Percentiles rank a stretch among this genome's conserved stretches.
Evolutionary conservation across 1,139 yeast genomes (phyloP).

Genomic region (Pichia sp.): DNA sequence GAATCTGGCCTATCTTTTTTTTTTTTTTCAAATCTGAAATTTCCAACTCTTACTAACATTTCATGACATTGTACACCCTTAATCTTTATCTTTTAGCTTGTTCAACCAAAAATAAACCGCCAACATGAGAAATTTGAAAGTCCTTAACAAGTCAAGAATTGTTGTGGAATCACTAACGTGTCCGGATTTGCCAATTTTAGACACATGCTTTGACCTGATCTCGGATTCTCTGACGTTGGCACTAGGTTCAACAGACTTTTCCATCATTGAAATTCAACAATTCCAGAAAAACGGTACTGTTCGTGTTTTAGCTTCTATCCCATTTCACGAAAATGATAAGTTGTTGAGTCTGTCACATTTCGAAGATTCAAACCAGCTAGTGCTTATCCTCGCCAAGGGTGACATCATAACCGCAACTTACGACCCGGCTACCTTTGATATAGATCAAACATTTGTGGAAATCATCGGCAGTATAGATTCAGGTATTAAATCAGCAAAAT

Average conservation of each 20-base stretch:
- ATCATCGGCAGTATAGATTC: slow-evolving; percentile 84
- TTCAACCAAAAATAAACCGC: not conserved
- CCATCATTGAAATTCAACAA: slow-evolving; percentile 55
- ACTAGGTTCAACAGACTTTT: slow-evolving; percentile 57
- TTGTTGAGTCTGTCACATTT: slow-evolving; percentile 58
- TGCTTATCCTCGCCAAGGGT: slow-evolving; percentile 61
- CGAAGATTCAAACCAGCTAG: slow-evolving; percentile 58
- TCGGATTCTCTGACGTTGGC: slow-evolving; percentile 70
- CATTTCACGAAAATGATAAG: slow-evolving; percentile 36
- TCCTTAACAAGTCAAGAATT: slow-evolving; percentile 48
- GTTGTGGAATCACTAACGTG: slow-evolving; percentile 45
- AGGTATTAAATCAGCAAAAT: slow-evolving; percentile 67
- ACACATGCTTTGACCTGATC: slow-evolving; percentile 69
- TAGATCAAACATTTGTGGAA: slow-evolving; percentile 54
- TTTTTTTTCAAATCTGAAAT: not conserved
- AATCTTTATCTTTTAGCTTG: not conserved
- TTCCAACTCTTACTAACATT: not conserved
- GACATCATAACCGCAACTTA: slow-evolving; percentile 69
- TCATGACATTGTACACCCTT: not conserved
- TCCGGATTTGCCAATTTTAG: slow-evolving; percentile 59
- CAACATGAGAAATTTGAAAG: slow-evolving; percentile 48
- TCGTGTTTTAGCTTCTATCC: slow-evolving; percentile 54
- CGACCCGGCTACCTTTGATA: slow-evolving; percentile 46
- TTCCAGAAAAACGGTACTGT: slow-evolving; percentile 57
- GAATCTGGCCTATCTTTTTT: not conserved